phyloP scores from a whole-genome alignment of 805 yeast genomes.

The Yamadazyma olivae region DNA sequence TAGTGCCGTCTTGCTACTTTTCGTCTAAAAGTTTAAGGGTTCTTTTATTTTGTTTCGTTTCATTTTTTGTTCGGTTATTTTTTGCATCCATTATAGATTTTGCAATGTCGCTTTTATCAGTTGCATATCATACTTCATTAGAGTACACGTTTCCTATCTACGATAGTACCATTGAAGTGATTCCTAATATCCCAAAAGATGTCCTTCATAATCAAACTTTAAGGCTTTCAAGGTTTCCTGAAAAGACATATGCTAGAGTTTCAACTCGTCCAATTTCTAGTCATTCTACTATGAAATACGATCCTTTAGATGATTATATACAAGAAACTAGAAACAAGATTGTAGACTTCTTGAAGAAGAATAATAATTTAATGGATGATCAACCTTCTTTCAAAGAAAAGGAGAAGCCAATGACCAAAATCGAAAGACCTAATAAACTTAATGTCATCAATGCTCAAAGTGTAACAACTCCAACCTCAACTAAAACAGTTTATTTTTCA shows the following conservation, averaged over 20 bases:
- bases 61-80: too few species aligned
- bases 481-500: conserved; percentile 25
- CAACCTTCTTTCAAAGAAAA: neutral
- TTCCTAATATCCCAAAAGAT: conserved; percentile 13
- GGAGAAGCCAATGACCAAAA: neutral
- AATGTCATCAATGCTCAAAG: conserved; percentile 7
- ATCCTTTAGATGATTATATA: conserved; percentile 8
- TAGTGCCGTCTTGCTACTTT: too few species aligned
- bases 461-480: conserved; percentile 24
- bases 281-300: neutral
- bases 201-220: conserved; percentile 16
- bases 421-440: conserved; percentile 1
- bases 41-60: too few species aligned
- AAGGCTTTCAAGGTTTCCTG: conserved; percentile 12
- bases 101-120: conserved; percentile 2
- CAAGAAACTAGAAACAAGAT: conserved; percentile 2
- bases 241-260: neutral
- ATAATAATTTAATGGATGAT: neutral
- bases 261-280: neutral
- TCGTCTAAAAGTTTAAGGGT: too few species aligned
- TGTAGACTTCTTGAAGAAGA: neutral
- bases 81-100: too few species aligned
- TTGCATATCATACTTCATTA: conserved; percentile 10
- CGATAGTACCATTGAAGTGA: conserved; percentile 8
- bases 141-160: conserved; percentile 13